Evolutionary conservation across 2,329 filamentous ascomycete species (phyloP), one percentile per base, ranked within the genome.

Genomic region (Lecanicillium sp.): DNA sequence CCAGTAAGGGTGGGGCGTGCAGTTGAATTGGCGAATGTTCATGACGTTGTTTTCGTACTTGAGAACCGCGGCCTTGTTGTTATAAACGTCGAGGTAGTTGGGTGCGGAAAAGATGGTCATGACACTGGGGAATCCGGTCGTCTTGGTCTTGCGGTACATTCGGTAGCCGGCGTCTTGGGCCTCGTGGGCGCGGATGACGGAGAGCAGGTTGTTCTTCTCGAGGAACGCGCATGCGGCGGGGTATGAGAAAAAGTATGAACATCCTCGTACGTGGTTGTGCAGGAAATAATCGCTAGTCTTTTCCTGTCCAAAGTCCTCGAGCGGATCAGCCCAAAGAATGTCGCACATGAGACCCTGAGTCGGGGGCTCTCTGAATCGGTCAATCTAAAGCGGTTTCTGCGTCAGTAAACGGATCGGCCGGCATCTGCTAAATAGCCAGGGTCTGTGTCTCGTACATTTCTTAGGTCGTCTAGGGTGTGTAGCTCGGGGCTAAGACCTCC

Each of bases 1-100:
- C 93, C 93, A 98, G 75, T 98, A 98, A 6, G 93, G 93, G 67
- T 98, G 93, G 27, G 93, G 93, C 19, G 93, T 97, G 79, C 91
- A 98, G 77, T 98, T 98, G 75, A 98, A 98, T 69, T 98, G 93
- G 51, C 93, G 83, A 64, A 98, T 98, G 75, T 98, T 98, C 93
- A 98, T 98, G 52, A 98, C 93, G 63, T 98, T 98, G 71, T 98
- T 98, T 73, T 98, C 93, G 66, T 98, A 98, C 73, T 98, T 98
- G 60, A 98, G 75, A 33, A 98, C 93, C 1, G 93, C 93, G 2
- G 93, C 93, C 75, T 98, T 98, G 78, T 98, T 98, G 81, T 98
- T 98, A 73, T 98, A 98, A 30, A 98, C 90, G 62, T 98, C 93
- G 54, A 98, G 82, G 65, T 98, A 98, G 70, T 98, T 98, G 30